Conservation (phyloP, 495 filamentous ascomycete genomes). For the Parathielavia appendiculata region DNA sequence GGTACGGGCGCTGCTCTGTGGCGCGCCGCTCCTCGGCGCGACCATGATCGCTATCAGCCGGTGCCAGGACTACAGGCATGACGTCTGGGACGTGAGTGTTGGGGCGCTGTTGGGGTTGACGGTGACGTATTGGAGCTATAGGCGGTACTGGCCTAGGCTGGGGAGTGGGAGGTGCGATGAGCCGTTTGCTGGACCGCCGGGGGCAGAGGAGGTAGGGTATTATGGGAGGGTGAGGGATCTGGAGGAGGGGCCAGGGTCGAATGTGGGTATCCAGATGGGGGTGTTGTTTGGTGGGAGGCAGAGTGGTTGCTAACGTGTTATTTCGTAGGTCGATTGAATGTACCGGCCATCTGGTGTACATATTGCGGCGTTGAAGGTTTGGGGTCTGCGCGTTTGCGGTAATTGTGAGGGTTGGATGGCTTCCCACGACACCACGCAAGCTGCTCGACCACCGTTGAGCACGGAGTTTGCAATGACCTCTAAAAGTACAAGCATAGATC, state of each 20-base stretch:
- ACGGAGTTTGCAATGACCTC: too few species aligned
- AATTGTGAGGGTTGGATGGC: not conserved
- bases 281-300: conserved; percentile 7
- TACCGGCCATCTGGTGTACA: too few species aligned
- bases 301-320: conserved; percentile 22
- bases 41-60: conserved; percentile 85
- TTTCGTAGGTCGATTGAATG: conserved; percentile 4
- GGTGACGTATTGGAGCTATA: conserved; percentile 78
- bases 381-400: not conserved
- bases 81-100: conserved; percentile 82
- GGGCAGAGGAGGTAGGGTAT: conserved; percentile 7
- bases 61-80: conserved; percentile 90
- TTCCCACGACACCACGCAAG: too few species aligned
- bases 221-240: conserved; percentile 34
- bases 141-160: conserved; percentile 55
- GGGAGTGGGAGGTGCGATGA: conserved; percentile 45
- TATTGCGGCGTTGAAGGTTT: not conserved
- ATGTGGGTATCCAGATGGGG: conserved; percentile 31
- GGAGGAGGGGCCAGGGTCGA: conserved; percentile 25
- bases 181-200: conserved; percentile 42
- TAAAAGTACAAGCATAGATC: conserved; percentile 32
- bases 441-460: too few species aligned
- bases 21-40: conserved; percentile 71
- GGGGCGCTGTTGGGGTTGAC: conserved; percentile 69
- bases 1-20: conserved; percentile 57